phyloP scores from a whole-genome alignment of 202 grass and related monocot species.

The Panicum hallii region DNA sequence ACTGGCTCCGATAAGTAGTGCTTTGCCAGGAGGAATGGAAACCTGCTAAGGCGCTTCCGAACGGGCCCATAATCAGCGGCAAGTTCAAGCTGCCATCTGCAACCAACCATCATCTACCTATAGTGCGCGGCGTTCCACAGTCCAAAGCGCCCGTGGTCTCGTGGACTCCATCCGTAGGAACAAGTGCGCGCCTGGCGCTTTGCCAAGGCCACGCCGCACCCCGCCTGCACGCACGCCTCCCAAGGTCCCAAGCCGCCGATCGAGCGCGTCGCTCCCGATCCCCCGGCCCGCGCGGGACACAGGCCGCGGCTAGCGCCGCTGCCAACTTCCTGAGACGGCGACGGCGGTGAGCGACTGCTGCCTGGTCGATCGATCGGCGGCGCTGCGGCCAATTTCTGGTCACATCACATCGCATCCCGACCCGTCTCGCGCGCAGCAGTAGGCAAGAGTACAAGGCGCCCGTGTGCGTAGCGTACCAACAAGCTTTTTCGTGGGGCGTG shows the following conservation, averaged over 20 bases:
- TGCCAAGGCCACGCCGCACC: neutral
- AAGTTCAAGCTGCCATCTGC: neutral
- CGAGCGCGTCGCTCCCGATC: neutral
- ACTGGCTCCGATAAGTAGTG: no score
- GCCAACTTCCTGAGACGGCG: no score
- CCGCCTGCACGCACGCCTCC: neutral
- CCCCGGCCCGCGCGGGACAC: no score
- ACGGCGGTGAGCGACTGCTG: no score
- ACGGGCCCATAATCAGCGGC: neutral
- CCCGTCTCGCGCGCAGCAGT: neutral
- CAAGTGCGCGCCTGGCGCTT: neutral
- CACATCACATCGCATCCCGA: neutral
- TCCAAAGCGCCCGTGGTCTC: neutral
- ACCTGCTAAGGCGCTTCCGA: no score
- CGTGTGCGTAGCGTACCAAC: neutral
- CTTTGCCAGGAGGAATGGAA: no score
- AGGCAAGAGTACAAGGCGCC: conserved; percentile 35
- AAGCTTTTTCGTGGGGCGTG: conserved; percentile 8
- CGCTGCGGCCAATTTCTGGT: neutral
- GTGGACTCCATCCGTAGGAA: neutral
- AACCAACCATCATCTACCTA: no score
- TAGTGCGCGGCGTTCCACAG: neutral
- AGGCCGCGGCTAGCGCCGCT: no score
- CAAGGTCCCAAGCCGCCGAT: neutral
- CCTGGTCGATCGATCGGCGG: no score